phyloP scores from a whole-genome alignment of 306 rosid species.

The Lablab purpureus region DNA sequence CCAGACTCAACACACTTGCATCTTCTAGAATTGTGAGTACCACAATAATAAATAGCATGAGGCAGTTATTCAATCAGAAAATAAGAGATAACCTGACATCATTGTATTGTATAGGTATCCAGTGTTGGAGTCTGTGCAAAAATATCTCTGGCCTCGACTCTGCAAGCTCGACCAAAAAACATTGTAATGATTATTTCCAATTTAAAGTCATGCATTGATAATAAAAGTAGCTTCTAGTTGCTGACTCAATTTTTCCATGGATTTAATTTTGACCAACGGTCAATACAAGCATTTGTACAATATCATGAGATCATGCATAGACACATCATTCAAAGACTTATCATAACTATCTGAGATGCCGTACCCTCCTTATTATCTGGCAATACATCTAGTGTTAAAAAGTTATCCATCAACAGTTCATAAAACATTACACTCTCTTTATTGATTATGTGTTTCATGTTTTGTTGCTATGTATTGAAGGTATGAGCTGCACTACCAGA shows the following conservation, averaged over 20 bases:
- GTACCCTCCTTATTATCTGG: conserved; percentile 17
- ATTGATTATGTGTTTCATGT: conserved; percentile 26
- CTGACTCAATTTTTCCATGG: background rate
- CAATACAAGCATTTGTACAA: conserved; percentile 8
- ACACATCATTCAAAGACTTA: conserved; percentile 26
- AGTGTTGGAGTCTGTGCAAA: conserved; percentile 82
- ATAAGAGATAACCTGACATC: conserved; percentile 46
- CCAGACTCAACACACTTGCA: conserved; percentile 94
- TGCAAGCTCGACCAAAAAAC: conserved; percentile 98
- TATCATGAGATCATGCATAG: conserved; percentile 20
- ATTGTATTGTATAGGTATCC: conserved; percentile 73
- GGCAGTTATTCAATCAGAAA: conserved; percentile 24
- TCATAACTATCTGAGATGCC: no score
- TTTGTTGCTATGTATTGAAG: conserved; percentile 54
- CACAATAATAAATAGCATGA: conserved; percentile 33
- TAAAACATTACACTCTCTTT: background rate
- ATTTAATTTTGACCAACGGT: background rate
- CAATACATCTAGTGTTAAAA: conserved; percentile 3
- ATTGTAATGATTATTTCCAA: conserved; percentile 57
- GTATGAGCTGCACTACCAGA: conserved; percentile 92
- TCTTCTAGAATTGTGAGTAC: conserved; percentile 86
- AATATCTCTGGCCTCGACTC: conserved; percentile 92
- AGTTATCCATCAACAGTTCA: background rate
- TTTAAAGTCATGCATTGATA: conserved; percentile 14
- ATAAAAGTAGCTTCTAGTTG: background rate